These are phyloP conservation scores for Xylaria digitata DNA, from an alignment of 2,329 filamentous ascomycete species.

Conservation along the genomic window DNA sequence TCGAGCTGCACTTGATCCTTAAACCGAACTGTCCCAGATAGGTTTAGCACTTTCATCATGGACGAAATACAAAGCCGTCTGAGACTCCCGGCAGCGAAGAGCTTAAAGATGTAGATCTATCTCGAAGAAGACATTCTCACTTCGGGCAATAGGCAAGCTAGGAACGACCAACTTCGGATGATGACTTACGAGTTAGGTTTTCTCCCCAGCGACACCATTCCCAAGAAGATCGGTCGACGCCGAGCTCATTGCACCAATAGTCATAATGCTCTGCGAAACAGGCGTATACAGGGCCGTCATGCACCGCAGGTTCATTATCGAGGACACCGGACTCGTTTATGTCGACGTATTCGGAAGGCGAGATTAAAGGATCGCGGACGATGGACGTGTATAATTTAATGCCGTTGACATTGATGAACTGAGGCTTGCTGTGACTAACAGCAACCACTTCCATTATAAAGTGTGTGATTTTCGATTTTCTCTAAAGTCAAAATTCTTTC, in stretches of 20 bases:
- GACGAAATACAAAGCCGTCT: neutral
- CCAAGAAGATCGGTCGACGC: constrained; percentile 39
- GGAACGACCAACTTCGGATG: neutral
- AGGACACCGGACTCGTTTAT: constrained; percentile 40
- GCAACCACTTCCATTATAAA: constrained; percentile 44
- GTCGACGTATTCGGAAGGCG: constrained; percentile 40
- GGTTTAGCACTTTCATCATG: neutral
- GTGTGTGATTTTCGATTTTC: neutral
- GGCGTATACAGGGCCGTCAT: constrained; percentile 44
- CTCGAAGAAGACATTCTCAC: neutral
- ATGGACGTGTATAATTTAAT: constrained; percentile 41
- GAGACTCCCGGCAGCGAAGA: neutral
- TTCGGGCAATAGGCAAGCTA: neutral
- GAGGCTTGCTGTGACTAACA: constrained; percentile 39
- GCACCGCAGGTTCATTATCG: constrained; percentile 40
- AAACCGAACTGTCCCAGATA: constrained; percentile 30
- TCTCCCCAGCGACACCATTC: constrained; percentile 46
- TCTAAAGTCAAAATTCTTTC: neutral
- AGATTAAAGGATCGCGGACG: constrained; percentile 39
- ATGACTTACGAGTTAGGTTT: constrained; percentile 39
- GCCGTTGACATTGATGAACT: constrained; percentile 35
- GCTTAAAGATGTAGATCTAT: neutral
- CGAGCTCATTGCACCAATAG: constrained; percentile 42
- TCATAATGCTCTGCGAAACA: constrained; percentile 46
- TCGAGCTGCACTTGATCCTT: constrained; percentile 35